Conservation (phyloP, 352 stramenopile species). For the Peronospora belbahrii region DNA sequence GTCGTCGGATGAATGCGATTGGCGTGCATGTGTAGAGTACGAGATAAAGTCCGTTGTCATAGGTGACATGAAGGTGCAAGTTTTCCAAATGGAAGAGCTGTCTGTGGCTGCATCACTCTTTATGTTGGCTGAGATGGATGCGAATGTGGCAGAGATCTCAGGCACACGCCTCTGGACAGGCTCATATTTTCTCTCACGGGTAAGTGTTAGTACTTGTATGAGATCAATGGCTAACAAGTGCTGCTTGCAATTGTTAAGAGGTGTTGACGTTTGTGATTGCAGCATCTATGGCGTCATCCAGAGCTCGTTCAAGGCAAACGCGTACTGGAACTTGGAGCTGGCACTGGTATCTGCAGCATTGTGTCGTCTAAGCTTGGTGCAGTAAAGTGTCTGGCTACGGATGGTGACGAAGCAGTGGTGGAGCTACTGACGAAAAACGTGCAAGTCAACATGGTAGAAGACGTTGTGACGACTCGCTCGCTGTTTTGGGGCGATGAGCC, state of each 20-base stretch:
- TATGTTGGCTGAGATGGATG: constrained; percentile 56
- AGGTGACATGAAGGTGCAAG: constrained; percentile 34
- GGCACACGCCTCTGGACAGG: constrained; percentile 71
- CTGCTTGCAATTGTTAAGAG: constrained; percentile 4
- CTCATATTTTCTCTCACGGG: constrained; percentile 49
- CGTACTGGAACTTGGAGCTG: constrained; percentile 64
- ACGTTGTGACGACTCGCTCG: constrained; percentile 24
- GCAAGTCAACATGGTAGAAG: constrained; percentile 26
- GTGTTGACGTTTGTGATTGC: neutral
- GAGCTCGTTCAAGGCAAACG: constrained; percentile 36
- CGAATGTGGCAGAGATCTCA: constrained; percentile 63
- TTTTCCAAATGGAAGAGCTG: constrained; percentile 58
- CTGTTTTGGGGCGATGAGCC: constrained; percentile 53
- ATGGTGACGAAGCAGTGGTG: constrained; percentile 63
- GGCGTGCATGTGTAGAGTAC: constrained; percentile 47
- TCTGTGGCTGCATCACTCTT: constrained; percentile 44
- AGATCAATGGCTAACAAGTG: neutral
- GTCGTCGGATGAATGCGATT: constrained; percentile 32
- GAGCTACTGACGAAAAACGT: constrained; percentile 42
- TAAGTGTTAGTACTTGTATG: constrained; percentile 5
- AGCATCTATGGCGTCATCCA: constrained; percentile 45
- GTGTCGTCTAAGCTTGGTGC: constrained; percentile 49
- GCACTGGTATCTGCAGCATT: constrained; percentile 67
- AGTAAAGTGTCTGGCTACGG: constrained; percentile 40
- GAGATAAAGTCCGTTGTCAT: constrained; percentile 41